Conservation (phyloP, 163 green algal genomes). For the Chlorella variabilis region DNA sequence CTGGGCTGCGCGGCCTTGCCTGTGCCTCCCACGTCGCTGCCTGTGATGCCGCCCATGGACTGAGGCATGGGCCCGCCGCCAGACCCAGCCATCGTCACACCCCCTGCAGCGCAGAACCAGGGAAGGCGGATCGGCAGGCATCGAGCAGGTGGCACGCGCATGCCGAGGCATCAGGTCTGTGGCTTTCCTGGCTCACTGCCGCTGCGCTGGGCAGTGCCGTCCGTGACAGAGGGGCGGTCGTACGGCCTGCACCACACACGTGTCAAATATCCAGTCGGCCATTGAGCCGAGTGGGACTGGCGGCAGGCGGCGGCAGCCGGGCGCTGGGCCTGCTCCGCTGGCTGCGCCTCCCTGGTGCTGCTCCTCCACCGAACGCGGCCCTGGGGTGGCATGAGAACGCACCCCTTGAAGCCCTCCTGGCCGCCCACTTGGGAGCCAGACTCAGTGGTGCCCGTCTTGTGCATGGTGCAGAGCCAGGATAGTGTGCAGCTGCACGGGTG, state of each 20-base stretch:
- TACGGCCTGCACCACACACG: slow-evolving; percentile 11
- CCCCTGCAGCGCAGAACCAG: no score
- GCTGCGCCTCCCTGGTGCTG: not conserved
- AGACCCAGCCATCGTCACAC: not conserved
- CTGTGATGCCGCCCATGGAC: slow-evolving; percentile 4
- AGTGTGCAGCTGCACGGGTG: no score
- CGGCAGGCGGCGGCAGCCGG: no score
- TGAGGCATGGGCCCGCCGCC: slow-evolving; percentile 14
- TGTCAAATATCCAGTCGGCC: no score
- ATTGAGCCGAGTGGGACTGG: no score
- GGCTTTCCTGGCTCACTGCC: not conserved
- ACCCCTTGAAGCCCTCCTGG: not conserved
- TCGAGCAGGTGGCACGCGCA: no score
- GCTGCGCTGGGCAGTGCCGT: not conserved
- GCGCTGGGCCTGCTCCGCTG: no score
- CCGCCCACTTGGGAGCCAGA: not conserved
- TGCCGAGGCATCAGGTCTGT: no score
- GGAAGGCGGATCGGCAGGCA: no score
- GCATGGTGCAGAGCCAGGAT: not conserved
- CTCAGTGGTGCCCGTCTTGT: slow-evolving; percentile 12
- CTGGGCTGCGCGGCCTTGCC: not conserved
- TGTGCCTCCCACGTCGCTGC: not conserved
- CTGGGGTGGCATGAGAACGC: no score
- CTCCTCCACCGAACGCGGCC: no score
- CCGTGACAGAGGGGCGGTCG: not conserved